Evolutionary conservation across 176 grass and related monocot species (phyloP).

Genomic region (Oryza punctata): DNA sequence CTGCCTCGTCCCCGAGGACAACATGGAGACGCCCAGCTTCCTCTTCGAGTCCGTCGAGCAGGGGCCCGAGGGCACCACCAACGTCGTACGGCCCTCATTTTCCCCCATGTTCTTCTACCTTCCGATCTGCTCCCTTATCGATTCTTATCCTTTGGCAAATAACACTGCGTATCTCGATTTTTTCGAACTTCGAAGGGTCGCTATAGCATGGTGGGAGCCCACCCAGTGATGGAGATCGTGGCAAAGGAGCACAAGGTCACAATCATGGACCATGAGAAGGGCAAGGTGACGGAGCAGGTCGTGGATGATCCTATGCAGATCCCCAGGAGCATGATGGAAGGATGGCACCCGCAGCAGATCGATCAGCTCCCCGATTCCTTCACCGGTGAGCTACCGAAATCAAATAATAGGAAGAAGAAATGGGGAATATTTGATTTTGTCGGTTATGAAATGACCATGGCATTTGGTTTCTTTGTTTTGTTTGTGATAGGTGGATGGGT

Average conservation of each 20-base stretch:
- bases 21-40: constrained; percentile 75
- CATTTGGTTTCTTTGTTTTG: not conserved
- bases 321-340: constrained; percentile 70
- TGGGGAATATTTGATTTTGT: not conserved
- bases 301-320: constrained; percentile 71
- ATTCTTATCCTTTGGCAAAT: constrained; percentile 26
- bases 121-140: not conserved
- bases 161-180: constrained; percentile 2
- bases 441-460: constrained; percentile 13
- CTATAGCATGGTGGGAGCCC: constrained; percentile 72
- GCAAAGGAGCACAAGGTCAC: constrained; percentile 66
- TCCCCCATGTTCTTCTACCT: not conserved
- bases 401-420: not conserved
- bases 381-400: constrained; percentile 37
- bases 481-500: constrained; percentile 73
- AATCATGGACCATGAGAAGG: constrained; percentile 69
- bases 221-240: constrained; percentile 70
- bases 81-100: constrained; percentile 46
- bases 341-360: constrained; percentile 65
- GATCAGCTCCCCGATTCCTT: constrained; percentile 60
- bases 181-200: constrained; percentile 57
- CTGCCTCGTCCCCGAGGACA: constrained; percentile 71
- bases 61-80: constrained; percentile 55
- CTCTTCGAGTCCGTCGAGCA: constrained; percentile 92
- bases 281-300: constrained; percentile 52